phyloP scores from a whole-genome alignment of 208 protist genomes.

The Trichomonas vaginalis region DNA sequence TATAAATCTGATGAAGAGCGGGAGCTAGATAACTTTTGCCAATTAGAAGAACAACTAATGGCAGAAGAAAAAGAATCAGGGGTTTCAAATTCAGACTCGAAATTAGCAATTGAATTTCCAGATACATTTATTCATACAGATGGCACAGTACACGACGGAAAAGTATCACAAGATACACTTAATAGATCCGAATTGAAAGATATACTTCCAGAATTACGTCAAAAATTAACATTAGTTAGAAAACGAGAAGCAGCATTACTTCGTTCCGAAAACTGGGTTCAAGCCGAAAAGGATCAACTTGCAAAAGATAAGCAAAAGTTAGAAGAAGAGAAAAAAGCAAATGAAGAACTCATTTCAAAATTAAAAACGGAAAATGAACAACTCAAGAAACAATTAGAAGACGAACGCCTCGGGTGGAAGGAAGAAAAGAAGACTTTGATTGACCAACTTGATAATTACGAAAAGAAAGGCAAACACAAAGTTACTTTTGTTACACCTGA shows the following conservation, averaged over 20 bases:
- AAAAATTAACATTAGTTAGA: not conserved
- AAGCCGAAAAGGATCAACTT: not conserved
- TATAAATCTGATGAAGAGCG: not conserved
- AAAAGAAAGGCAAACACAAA: not conserved
- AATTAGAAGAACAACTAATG: not conserved
- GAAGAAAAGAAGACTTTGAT: not conserved
- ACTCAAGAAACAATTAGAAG: not conserved
- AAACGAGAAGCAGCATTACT: not conserved
- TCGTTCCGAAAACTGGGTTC: not conserved
- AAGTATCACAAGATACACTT: not conserved
- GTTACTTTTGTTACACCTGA: not conserved
- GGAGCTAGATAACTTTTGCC: not conserved
- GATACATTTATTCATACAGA: not conserved
- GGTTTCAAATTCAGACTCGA: not conserved
- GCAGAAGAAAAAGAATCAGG: not conserved
- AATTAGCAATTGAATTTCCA: not conserved
- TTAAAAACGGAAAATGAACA: not conserved
- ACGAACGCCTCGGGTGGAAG: not conserved
- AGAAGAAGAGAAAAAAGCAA: not conserved
- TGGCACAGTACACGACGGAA: not conserved
- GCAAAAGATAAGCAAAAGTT: not conserved
- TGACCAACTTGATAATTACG: not conserved
- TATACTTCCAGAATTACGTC: not conserved
- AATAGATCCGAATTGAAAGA: not conserved
- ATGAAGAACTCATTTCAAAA: not conserved